Evolutionary conservation across 352 stramenopile species (phyloP).

Genomic region (Phytophthora rubi): DNA sequence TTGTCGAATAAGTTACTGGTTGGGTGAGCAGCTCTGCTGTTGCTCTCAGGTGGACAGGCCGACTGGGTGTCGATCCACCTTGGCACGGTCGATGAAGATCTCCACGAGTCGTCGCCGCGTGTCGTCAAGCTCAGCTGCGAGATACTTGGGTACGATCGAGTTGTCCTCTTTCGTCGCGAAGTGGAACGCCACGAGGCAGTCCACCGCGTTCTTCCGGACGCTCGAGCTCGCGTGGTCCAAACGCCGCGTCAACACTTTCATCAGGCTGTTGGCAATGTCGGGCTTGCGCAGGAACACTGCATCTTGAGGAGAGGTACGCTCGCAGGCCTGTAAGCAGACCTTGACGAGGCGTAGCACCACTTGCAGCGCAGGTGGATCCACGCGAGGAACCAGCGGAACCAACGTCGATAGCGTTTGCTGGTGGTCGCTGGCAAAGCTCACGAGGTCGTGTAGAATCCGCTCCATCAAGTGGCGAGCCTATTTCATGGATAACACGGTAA

Average conservation of each 20-base stretch:
- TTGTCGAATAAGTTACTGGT: slow-evolving; percentile 33
- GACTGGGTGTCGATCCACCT: slow-evolving; percentile 45
- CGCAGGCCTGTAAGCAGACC: slow-evolving; percentile 46
- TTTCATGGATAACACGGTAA: neutral
- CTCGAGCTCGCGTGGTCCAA: slow-evolving; percentile 62
- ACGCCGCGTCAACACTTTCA: slow-evolving; percentile 41
- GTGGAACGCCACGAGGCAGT: slow-evolving; percentile 72
- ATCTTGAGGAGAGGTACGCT: slow-evolving; percentile 18
- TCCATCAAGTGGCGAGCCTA: slow-evolving; percentile 65
- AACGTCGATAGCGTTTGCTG: slow-evolving; percentile 53
- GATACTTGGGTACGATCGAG: slow-evolving; percentile 48
- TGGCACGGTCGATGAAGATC: slow-evolving; percentile 81
- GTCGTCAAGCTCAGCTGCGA: slow-evolving; percentile 54
- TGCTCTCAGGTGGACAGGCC: slow-evolving; percentile 13
- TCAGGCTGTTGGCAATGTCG: slow-evolving; percentile 40
- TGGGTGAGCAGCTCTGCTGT: neutral
- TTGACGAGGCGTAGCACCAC: slow-evolving; percentile 60
- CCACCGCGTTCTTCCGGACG: slow-evolving; percentile 72
- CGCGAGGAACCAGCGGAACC: slow-evolving; percentile 40
- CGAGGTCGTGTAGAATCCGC: slow-evolving; percentile 47
- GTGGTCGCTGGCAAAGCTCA: slow-evolving; percentile 36
- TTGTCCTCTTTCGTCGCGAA: slow-evolving; percentile 60
- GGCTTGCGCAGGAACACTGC: slow-evolving; percentile 40
- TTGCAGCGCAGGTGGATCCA: slow-evolving; percentile 54
- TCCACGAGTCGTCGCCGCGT: slow-evolving; percentile 66